Evolutionary conservation across 345 rosid species (phyloP).

Genomic region (Hibiscus mutabilis): DNA sequence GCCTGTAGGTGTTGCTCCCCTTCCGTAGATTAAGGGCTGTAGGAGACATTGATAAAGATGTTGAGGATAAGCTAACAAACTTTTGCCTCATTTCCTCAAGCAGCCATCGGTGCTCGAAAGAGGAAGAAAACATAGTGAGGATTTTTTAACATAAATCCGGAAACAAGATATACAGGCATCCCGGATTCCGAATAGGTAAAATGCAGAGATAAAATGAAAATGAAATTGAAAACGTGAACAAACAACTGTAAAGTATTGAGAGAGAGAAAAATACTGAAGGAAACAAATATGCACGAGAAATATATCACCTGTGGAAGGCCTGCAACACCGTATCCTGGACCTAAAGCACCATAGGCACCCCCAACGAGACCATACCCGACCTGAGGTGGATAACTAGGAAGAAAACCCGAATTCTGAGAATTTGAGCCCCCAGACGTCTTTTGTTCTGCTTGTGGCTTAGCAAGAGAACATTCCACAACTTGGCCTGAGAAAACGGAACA

Average conservation of each 20-base stretch:
- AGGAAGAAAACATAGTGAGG: neutral
- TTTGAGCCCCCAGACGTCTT: slow-evolving; percentile 37
- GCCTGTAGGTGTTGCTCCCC: slow-evolving; percentile 50
- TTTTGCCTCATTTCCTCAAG: neutral
- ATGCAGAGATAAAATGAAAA: neutral
- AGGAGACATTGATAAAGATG: neutral
- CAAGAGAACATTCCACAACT: slow-evolving; percentile 63
- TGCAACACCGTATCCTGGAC: slow-evolving; percentile 48
- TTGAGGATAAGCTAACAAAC: neutral
- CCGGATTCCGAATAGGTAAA: neutral
- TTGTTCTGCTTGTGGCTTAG: slow-evolving; percentile 63
- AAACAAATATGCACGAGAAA: neutral
- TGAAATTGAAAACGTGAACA: neutral
- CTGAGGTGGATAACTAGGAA: slow-evolving; percentile 44
- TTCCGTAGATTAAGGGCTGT: slow-evolving; percentile 62
- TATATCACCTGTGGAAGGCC: slow-evolving; percentile 50
- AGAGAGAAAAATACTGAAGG: neutral
- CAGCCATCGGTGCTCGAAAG: too few relatives aligned
- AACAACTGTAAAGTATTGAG: neutral
- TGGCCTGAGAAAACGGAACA: slow-evolving; percentile 40
- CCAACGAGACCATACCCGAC: slow-evolving; percentile 54
- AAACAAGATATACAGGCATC: neutral
- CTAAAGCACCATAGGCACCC: slow-evolving; percentile 40
- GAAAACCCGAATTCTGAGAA: slow-evolving; percentile 38
- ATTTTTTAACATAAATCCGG: neutral